phyloP scores from a whole-genome alignment of 352 stramenopile genomes.

The Pythium biforme region DNA sequence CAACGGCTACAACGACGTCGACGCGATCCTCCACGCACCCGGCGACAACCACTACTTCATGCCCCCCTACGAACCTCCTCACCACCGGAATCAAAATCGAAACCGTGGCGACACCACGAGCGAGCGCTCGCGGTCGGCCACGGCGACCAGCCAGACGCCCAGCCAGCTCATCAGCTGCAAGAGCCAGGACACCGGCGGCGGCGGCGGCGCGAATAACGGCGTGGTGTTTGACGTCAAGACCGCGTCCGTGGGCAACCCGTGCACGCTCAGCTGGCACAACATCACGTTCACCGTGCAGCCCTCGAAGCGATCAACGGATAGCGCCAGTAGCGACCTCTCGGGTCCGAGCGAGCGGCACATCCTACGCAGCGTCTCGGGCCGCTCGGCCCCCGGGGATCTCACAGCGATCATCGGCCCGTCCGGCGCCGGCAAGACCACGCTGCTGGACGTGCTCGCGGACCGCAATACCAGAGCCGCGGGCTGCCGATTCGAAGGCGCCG shows the following conservation, averaged over 20 bases:
- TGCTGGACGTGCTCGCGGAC: slow-evolving; percentile 65
- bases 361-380: slow-evolving; percentile 54
- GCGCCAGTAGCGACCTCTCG: background rate
- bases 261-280: slow-evolving; percentile 68
- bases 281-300: slow-evolving; percentile 55
- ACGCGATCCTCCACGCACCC: slow-evolving; percentile 19
- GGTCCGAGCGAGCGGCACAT: slow-evolving; percentile 31
- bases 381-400: slow-evolving; percentile 56
- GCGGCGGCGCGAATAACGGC: too few relatives aligned
- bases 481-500: slow-evolving; percentile 41
- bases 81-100: too few relatives aligned
- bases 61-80: background rate
- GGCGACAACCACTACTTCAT: slow-evolving; percentile 7
- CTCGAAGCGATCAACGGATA: background rate
- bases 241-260: slow-evolving; percentile 31
- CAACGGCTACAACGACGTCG: background rate
- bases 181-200: background rate
- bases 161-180: slow-evolving; percentile 10
- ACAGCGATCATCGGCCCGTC: slow-evolving; percentile 70
- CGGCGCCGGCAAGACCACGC: slow-evolving; percentile 57
- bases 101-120: background rate
- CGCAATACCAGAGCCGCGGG: slow-evolving; percentile 28
- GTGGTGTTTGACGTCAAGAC: slow-evolving; percentile 26
- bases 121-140: background rate
- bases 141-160: background rate